Evolutionary conservation across 306 rosid genomes (phyloP).

Genomic region (Boehmeria nivea): DNA sequence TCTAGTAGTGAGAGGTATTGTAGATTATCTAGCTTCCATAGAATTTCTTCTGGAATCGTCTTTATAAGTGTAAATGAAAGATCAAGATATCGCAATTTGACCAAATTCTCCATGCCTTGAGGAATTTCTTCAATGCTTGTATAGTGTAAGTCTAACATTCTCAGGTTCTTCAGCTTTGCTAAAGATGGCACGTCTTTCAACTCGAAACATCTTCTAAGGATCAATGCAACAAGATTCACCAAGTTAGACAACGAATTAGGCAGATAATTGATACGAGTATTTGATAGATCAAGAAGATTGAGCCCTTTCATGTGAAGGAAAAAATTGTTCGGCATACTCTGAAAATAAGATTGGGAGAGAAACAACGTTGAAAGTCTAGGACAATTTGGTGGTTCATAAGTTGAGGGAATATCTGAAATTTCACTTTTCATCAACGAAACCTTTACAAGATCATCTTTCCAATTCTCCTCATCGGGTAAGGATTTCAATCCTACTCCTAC

Average conservation of each 20-base stretch:
- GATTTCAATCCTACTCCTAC: not conserved
- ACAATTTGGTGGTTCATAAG: not conserved
- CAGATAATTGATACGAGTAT: not conserved
- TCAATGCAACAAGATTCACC: conserved; percentile 10
- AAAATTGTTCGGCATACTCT: conserved; percentile 1
- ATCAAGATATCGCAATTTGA: conserved; percentile 7
- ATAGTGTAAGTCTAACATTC: conserved; percentile 1
- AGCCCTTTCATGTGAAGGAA: conserved; percentile 10
- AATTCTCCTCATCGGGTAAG: not conserved
- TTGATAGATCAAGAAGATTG: conserved; percentile 13
- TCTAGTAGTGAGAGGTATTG: no score
- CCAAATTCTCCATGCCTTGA: conserved; percentile 8
- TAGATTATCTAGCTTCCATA: no score
- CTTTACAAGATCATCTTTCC: not conserved
- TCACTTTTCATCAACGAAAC: not conserved
- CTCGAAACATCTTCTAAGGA: not conserved
- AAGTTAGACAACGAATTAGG: not conserved
- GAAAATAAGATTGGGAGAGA: not conserved
- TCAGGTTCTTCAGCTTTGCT: conserved; percentile 6
- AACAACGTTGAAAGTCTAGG: conserved; percentile 11
- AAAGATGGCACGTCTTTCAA: conserved; percentile 9
- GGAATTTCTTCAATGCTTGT: conserved; percentile 8
- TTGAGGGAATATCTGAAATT: not conserved
- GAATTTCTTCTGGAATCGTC: no score
- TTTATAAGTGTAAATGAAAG: no score